These are phyloP conservation scores for Diaporthe caulivora DNA, from an alignment of 2,329 filamentous ascomycete species.

Conservation along the genomic window DNA sequence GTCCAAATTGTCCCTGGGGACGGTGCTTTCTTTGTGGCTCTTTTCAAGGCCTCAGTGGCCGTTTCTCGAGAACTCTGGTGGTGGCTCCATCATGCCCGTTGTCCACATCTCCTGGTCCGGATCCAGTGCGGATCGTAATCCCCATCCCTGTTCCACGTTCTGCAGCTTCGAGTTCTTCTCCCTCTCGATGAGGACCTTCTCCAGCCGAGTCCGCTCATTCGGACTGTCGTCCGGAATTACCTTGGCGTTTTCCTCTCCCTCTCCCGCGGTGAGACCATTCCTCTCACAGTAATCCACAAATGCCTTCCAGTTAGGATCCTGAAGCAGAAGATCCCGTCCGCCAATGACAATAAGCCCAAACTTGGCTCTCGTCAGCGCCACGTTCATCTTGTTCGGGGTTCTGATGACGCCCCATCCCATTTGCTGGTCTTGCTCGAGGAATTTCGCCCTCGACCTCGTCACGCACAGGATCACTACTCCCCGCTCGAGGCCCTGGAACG, in stretches of 20 bases:
- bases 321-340: slow-evolving; percentile 38
- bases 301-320: slow-evolving; percentile 39
- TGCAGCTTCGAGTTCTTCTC: slow-evolving; percentile 17
- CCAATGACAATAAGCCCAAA: slow-evolving; percentile 43
- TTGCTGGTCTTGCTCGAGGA: slow-evolving; percentile 41
- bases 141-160: neutral
- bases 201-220: slow-evolving; percentile 20
- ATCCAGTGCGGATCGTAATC: neutral
- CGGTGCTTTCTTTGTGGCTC: neutral
- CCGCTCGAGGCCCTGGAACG: slow-evolving; percentile 44
- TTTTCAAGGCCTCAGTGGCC: neutral
- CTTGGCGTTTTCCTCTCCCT: too few species aligned
- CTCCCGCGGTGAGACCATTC: slow-evolving; percentile 33
- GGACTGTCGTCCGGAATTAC: neutral
- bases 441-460: slow-evolving; percentile 41
- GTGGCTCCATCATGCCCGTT: slow-evolving; percentile 12
- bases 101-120: slow-evolving; percentile 32
- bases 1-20: neutral
- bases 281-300: slow-evolving; percentile 40
- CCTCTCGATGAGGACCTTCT: slow-evolving; percentile 5
- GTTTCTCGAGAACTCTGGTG: neutral
- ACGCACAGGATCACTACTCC: slow-evolving; percentile 44
- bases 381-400: slow-evolving; percentile 42
- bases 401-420: slow-evolving; percentile 43
- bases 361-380: slow-evolving; percentile 44